Evolutionary conservation across 164 flowering plant genomes (phyloP).

Genomic region (Vitis riparia): DNA sequence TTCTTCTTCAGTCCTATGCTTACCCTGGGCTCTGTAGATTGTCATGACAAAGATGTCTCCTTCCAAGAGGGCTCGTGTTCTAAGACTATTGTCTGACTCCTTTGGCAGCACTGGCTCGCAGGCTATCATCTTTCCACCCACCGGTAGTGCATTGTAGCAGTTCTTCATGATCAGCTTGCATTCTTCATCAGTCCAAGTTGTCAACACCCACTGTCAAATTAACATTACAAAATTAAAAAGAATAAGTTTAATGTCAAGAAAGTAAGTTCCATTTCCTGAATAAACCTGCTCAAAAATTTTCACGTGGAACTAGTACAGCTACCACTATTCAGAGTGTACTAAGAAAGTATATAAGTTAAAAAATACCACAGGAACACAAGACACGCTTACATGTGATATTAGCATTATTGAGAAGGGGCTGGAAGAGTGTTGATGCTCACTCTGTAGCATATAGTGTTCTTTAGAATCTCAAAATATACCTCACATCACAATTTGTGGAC

Average conservation of each 20-base stretch:
- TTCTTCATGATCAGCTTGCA: constrained; percentile 66
- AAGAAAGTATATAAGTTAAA: no score
- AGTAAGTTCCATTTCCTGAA: not conserved
- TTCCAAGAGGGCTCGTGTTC: constrained; percentile 64
- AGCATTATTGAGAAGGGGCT: no score
- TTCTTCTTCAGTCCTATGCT: constrained; percentile 63
- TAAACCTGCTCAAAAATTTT: not conserved
- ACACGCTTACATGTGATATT: no score
- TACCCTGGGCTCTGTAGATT: constrained; percentile 62
- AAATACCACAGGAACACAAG: no score
- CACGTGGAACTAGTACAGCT: no score
- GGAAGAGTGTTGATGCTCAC: no score
- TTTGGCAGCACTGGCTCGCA: constrained; percentile 73
- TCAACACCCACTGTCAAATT: constrained; percentile 58
- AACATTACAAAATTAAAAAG: not conserved
- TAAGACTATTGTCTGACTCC: constrained; percentile 53
- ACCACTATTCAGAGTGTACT: no score
- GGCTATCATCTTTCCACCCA: constrained; percentile 70
- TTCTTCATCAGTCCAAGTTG: constrained; percentile 78
- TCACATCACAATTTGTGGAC: no score
- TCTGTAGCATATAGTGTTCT: no score
- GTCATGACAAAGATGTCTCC: constrained; percentile 82
- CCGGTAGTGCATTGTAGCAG: constrained; percentile 60
- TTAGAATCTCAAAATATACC: no score
- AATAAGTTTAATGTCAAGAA: no score